Percentiles rank a stretch among this genome's conserved stretches.
Evolutionary conservation across 2,329 filamentous ascomycete species (phyloP).

Genomic region (Fusarium equiseti): DNA sequence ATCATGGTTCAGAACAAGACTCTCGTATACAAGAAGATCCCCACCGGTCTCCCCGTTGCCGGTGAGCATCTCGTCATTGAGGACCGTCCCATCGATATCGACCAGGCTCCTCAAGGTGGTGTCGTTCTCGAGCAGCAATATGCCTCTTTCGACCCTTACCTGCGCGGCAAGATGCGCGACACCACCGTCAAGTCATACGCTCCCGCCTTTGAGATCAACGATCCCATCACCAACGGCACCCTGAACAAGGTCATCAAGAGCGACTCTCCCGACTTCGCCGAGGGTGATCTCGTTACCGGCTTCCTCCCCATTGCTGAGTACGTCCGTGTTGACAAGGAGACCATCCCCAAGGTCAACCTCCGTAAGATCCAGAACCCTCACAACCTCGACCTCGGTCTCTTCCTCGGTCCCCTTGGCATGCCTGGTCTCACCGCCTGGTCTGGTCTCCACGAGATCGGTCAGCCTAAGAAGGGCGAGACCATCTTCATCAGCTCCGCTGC

Average conservation of each 20-base stretch:
- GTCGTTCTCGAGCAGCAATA: conserved; percentile 79
- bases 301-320: conserved; percentile 77
- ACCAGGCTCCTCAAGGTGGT: conserved; percentile 68
- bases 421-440: conserved; percentile 78
- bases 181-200: conserved; percentile 69
- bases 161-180: conserved; percentile 81
- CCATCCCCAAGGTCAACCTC: conserved; percentile 53
- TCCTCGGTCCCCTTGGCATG: conserved; percentile 75
- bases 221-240: conserved; percentile 72
- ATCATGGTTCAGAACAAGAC: conserved; percentile 73
- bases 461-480: conserved; percentile 75
- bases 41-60: conserved; percentile 73
- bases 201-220: conserved; percentile 65
- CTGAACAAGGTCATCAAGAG: conserved; percentile 80
- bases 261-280: conserved; percentile 70
- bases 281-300: conserved; percentile 75
- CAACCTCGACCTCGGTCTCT: conserved; percentile 73
- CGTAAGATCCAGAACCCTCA: conserved; percentile 76
- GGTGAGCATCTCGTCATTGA: conserved; percentile 79
- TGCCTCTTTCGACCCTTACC: conserved; percentile 86
- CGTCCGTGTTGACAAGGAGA: conserved; percentile 61
- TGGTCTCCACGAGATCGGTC: conserved; percentile 73
- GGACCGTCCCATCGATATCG: conserved; percentile 73
- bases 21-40: conserved; percentile 78
- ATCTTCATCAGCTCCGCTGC: conserved; percentile 86